phyloP scores from a whole-genome alignment of 148 eudicot genomes.

The Camellia sinensis region DNA sequence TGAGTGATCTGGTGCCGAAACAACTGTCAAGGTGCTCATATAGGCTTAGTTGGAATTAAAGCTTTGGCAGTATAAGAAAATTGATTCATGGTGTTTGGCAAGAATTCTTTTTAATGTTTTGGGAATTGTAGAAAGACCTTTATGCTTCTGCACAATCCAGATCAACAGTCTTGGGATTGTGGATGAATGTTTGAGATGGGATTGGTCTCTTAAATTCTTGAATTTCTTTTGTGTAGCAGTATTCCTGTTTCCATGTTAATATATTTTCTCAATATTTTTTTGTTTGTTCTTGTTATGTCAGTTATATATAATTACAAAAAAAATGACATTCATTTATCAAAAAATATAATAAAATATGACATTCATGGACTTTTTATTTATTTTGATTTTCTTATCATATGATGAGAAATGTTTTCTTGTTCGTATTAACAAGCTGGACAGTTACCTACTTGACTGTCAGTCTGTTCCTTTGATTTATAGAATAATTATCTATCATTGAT shows the following conservation, averaged over 20 bases:
- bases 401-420: background rate
- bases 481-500: conserved; percentile 8
- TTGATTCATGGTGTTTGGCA: background rate
- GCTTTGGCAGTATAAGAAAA: background rate
- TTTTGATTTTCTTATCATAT: background rate
- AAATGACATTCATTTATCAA: no score
- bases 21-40: background rate
- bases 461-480: background rate
- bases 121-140: background rate
- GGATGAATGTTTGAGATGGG: background rate
- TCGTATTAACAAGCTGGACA: background rate
- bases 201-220: no score
- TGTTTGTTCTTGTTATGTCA: background rate
- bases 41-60: background rate
- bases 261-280: background rate
- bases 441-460: background rate
- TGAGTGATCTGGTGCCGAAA: background rate
- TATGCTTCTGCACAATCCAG: background rate
- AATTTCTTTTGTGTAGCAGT: background rate
- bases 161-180: background rate
- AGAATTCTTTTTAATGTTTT: conserved; percentile 4
- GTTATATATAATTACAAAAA: background rate
- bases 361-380: background rate
- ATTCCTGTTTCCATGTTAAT: background rate
- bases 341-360: background rate